Evolutionary conservation across 192 early-diverging fungal species (phyloP).

Genomic region (Rhizophagus sp.): DNA sequence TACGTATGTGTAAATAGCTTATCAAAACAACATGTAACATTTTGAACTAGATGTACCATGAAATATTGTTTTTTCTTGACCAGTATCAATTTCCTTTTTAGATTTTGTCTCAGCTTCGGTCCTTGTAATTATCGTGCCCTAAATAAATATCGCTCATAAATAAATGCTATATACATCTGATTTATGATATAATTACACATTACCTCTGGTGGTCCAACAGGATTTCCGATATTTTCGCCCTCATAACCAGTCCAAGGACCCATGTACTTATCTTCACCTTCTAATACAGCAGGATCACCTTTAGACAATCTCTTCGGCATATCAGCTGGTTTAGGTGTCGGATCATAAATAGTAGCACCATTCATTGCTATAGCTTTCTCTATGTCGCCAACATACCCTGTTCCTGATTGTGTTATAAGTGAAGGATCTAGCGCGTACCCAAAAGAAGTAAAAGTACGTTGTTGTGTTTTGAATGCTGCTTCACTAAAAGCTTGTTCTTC

Average conservation of each 20-base stretch:
- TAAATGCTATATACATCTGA: neutral
- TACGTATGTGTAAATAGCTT: neutral
- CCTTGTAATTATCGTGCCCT: slow-evolving; percentile 43
- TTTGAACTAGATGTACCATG: slow-evolving; percentile 58
- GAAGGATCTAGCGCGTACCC: slow-evolving; percentile 86
- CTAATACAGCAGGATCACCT: slow-evolving; percentile 73
- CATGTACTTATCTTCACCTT: slow-evolving; percentile 75
- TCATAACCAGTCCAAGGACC: slow-evolving; percentile 97
- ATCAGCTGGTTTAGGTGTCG: slow-evolving; percentile 35
- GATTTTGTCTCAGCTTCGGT: slow-evolving; percentile 27
- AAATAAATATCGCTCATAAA: slow-evolving; percentile 7
- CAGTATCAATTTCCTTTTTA: slow-evolving; percentile 43
- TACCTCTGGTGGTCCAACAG: slow-evolving; percentile 58
- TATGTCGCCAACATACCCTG: slow-evolving; percentile 67
- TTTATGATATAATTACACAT: slow-evolving; percentile 17
- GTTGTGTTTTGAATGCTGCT: slow-evolving; percentile 75
- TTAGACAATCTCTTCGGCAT: slow-evolving; percentile 61
- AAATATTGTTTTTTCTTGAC: slow-evolving; percentile 78
- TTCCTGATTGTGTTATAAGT: slow-evolving; percentile 44
- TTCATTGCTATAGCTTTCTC: slow-evolving; percentile 48
- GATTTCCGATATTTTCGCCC: slow-evolving; percentile 69
- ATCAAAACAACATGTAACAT: neutral
- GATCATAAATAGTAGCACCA: slow-evolving; percentile 58
- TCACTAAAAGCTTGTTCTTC: slow-evolving; percentile 75
- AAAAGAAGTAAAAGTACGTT: slow-evolving; percentile 79